Percentiles rank a stretch among this genome's conserved stretches.
These are phyloP conservation scores for Aurinia saxatilis DNA, from an alignment of 345 rosid species.

Conservation along the genomic window DNA sequence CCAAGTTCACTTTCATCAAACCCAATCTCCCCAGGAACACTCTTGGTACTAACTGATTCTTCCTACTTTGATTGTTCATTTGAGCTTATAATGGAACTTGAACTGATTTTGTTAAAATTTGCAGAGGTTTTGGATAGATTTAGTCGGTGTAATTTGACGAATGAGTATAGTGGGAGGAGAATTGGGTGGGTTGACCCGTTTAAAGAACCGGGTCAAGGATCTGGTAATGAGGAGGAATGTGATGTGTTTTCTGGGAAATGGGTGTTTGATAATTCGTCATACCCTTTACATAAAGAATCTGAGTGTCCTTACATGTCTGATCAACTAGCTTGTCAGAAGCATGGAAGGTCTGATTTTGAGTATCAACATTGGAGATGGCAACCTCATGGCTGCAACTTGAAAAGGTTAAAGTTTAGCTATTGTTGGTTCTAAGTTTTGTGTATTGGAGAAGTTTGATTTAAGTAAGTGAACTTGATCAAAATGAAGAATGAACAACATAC, in stretches of 20 bases:
- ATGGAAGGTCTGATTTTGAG: slow-evolving; percentile 78
- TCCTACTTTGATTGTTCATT: background rate
- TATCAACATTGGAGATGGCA: slow-evolving; percentile 97
- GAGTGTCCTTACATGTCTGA: slow-evolving; percentile 97
- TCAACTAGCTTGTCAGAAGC: slow-evolving; percentile 91
- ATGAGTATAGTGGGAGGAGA: slow-evolving; percentile 57
- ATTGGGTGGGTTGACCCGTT: slow-evolving; percentile 42
- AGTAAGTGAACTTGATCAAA: background rate
- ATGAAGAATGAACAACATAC: background rate
- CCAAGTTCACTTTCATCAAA: slow-evolving; percentile 29
- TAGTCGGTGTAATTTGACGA: slow-evolving; percentile 61
- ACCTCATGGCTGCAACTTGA: slow-evolving; percentile 77
- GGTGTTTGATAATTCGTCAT: slow-evolving; percentile 68
- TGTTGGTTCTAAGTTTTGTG: background rate
- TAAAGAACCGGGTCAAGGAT: slow-evolving; percentile 23
- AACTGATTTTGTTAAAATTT: background rate
- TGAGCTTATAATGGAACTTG: too few species aligned
- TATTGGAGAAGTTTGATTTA: too few species aligned
- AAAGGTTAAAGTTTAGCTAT: slow-evolving; percentile 35
- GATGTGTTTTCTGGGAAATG: slow-evolving; percentile 85
- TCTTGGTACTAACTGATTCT: slow-evolving; percentile 35
- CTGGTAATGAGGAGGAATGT: slow-evolving; percentile 40
- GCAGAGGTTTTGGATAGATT: slow-evolving; percentile 82
- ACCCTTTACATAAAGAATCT: slow-evolving; percentile 78
- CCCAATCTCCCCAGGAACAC: slow-evolving; percentile 45